Percentiles rank a stretch among this genome's conserved stretches.
Evolutionary conservation across 305 asterid genomes (phyloP).

Genomic region (Caryopteris hybrid): DNA sequence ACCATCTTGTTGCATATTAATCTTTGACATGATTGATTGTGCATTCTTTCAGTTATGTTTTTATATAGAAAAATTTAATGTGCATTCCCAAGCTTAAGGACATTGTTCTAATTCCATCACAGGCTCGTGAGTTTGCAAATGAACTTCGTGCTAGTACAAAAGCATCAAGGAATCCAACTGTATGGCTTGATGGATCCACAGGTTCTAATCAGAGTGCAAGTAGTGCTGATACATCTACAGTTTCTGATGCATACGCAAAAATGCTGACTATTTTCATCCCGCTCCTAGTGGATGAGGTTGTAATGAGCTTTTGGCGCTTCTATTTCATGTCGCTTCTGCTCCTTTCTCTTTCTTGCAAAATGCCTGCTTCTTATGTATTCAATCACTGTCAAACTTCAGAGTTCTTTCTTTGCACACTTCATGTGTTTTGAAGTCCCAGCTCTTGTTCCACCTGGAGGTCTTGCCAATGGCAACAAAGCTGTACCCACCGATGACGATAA

Average conservation of each 20-base stretch:
- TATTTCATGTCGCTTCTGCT: conserved; percentile 10
- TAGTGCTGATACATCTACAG: conserved; percentile 90
- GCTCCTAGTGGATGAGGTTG: conserved; percentile 97
- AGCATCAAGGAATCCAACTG: conserved; percentile 85
- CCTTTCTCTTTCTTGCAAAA: conserved; percentile 12
- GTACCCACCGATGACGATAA: conserved; percentile 50
- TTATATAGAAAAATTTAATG: background rate
- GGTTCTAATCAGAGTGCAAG: conserved; percentile 80
- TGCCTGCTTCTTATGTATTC: conserved; percentile 19
- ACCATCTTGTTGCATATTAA: background rate
- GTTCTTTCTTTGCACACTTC: conserved; percentile 98
- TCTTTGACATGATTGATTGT: conserved; percentile 10
- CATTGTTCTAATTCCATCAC: conserved; percentile 20
- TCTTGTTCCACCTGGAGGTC: conserved; percentile 89
- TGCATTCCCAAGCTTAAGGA: conserved; percentile 16
- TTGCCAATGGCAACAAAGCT: conserved; percentile 57
- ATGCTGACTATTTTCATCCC: conserved; percentile 98
- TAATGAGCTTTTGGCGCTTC: conserved; percentile 19
- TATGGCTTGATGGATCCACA: conserved; percentile 93
- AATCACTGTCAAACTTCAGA: conserved; percentile 47
- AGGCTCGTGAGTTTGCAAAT: conserved; percentile 99
- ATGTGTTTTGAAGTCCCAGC: conserved; percentile 99
- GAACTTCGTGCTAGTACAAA: conserved; percentile 99
- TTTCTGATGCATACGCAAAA: conserved; percentile 96
- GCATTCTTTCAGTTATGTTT: conserved; percentile 3